A percentile compares a stretch with the other conserved stretches of the same genome.
Conservation (phyloP, 1,284 basidiomycete genomes). For the Ustilago curta region DNA sequence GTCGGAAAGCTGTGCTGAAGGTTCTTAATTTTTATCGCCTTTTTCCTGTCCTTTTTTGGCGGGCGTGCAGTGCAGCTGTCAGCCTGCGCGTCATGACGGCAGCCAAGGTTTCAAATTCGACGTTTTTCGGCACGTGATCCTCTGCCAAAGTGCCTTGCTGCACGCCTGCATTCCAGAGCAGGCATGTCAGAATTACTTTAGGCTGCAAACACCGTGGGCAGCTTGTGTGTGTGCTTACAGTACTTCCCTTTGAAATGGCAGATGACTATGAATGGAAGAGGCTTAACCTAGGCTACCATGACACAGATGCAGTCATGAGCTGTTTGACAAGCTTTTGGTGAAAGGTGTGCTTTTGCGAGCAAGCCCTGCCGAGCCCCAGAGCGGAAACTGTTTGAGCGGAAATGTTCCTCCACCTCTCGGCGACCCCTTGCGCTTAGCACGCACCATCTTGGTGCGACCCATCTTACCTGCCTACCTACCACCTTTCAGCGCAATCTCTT, state of each 20-base stretch:
- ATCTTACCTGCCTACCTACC: background rate
- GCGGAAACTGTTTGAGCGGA: too few relatives aligned
- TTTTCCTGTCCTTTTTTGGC: too few relatives aligned
- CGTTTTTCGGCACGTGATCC: background rate
- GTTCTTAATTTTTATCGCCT: background rate
- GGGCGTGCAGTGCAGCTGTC: background rate
- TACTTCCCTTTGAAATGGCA: background rate
- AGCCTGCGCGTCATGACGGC: slow-evolving; percentile 16
- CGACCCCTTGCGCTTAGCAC: slow-evolving; percentile 6
- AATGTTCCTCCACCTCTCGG: background rate
- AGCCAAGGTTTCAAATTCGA: slow-evolving; percentile 12
- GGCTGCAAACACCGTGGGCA: slow-evolving; percentile 16
- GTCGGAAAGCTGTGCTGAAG: too few relatives aligned
- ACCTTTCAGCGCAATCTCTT: background rate
- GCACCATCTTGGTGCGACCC: background rate
- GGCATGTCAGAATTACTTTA: slow-evolving; percentile 9
- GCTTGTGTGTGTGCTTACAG: background rate
- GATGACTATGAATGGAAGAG: too few relatives aligned
- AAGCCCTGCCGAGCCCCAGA: too few relatives aligned
- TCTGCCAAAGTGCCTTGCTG: slow-evolving; percentile 8
- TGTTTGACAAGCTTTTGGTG: too few relatives aligned
- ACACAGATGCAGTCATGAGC: too few relatives aligned
- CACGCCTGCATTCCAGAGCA: slow-evolving; percentile 8
- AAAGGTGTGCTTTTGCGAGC: too few relatives aligned
- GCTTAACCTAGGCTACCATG: too few relatives aligned